These are phyloP conservation scores for Vigna radiata DNA, from an alignment of 306 rosid species.

Conservation along the genomic window DNA sequence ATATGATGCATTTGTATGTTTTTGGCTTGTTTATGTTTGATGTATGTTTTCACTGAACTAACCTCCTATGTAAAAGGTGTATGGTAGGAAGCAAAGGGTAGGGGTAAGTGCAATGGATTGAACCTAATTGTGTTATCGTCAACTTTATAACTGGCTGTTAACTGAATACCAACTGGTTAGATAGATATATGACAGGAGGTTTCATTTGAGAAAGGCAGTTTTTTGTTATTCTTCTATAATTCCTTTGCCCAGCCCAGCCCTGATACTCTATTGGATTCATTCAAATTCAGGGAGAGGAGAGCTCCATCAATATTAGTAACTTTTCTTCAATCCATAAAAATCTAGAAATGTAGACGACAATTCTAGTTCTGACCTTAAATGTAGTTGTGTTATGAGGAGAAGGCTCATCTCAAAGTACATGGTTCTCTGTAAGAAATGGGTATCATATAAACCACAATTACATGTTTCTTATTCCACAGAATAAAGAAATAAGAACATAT, in stretches of 20 bases:
- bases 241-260: not conserved
- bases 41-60: slow-evolving; percentile 1
- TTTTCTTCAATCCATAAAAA: not conserved
- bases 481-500: not conserved
- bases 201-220: slow-evolving; percentile 19
- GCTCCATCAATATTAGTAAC: not conserved
- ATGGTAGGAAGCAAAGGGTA: slow-evolving; percentile 8
- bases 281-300: not conserved
- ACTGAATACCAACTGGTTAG: slow-evolving; percentile 6
- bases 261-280: not conserved
- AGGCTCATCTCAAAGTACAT: not conserved
- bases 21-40: slow-evolving; percentile 15
- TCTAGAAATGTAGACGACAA: not conserved
- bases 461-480: not conserved
- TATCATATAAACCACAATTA: not conserved
- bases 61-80: slow-evolving; percentile 4
- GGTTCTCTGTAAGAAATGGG: slow-evolving; percentile 13
- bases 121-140: not conserved
- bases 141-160: slow-evolving; percentile 18
- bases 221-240: slow-evolving; percentile 8
- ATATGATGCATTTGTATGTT: slow-evolving; percentile 23
- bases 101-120: slow-evolving; percentile 19
- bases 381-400: slow-evolving; percentile 2
- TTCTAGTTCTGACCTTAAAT: slow-evolving; percentile 14
- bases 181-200: slow-evolving; percentile 18